Evolutionary conservation across 2,329 filamentous ascomycete species (phyloP), one percentile per base, ranked within the genome.

Genomic region (Calonectria pauciramosa): DNA sequence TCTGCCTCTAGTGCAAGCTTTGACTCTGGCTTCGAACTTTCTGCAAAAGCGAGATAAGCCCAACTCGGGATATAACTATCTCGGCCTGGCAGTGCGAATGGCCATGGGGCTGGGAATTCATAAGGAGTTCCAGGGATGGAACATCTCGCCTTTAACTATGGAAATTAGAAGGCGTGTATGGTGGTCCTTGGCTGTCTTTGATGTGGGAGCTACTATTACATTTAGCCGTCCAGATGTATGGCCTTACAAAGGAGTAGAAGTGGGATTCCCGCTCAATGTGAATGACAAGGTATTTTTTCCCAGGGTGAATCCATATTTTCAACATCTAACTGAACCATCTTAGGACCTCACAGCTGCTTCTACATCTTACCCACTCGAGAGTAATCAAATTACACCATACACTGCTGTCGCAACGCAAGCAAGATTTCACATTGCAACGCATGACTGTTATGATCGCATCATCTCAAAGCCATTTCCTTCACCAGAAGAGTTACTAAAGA

Each of bases 41-140:
- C 82, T 89, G 5, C 89, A 90, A 72, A 90, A 90, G 76, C 83
- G 86, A 32, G 86, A 90, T 71, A 83, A 88, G 18, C 88, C 88
- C 5, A 90, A 90, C 75, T 89, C 88, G 0, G 87, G 87, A 0
- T 90, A 89, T 79, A 90, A 89, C 75, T 88, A 88, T 67, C 84
- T 89, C n/a, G 89, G 88, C 0, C 83, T 90, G 23, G 88, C 89
- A 0, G 84, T 86, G 23, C 82, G 88, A 30, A 88, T 90, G 85
- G 88, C 88, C 0, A 83, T 90, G 52, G 87, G 88, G 0, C 77
- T 90, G 9, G 89, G 89, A 0, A 82, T 90, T 2, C 88, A 90
- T 76, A 86, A 86, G n/a, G 88, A 90, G 64, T 82, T 85, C 9
- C 80, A 82, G 4, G 82, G 80, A 3, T 80, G 78, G 70, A 81